A percentile compares a stretch with the other conserved stretches of the same genome.
phyloP scores from a whole-genome alignment of 2,329 filamentous ascomycete genomes.

The Penicillium aurantiogriseum region DNA sequence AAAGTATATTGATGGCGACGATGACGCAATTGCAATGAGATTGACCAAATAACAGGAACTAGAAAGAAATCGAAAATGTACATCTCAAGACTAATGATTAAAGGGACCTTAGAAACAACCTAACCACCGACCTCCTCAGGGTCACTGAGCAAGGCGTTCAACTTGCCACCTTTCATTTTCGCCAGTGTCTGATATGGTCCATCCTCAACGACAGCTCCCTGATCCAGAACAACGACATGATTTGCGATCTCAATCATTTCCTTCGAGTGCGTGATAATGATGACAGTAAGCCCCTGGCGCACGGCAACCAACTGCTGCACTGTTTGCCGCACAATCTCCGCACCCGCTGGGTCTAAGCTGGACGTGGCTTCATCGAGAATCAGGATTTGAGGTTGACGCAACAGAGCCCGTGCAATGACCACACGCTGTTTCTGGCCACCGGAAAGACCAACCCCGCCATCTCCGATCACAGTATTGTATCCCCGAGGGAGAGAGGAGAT shows the following conservation, averaged over 20 bases:
- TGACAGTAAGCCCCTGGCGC: constrained; percentile 59
- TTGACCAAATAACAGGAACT: not conserved
- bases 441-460: constrained; percentile 70
- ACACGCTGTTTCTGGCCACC: constrained; percentile 82
- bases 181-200: constrained; percentile 66
- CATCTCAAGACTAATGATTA: not conserved
- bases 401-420: constrained; percentile 75
- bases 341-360: constrained; percentile 69
- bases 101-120: not conserved
- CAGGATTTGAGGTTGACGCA: constrained; percentile 68
- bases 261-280: constrained; percentile 76
- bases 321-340: constrained; percentile 62
- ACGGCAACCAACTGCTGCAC: constrained; percentile 54
- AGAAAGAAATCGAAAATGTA: not conserved
- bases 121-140: constrained; percentile 2
- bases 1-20: too few species aligned
- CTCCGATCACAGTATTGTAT: constrained; percentile 72
- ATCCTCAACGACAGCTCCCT: constrained; percentile 66
- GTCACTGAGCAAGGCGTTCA: constrained; percentile 38
- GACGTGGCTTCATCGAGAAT: constrained; percentile 86
- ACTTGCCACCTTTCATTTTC: constrained; percentile 45
- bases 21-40: not conserved
- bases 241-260: constrained; percentile 87
- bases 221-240: constrained; percentile 67
- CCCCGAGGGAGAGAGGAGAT: constrained; percentile 67